Conservation (phyloP, 169 alveolate species). For the Blepharisma undulans region DNA sequence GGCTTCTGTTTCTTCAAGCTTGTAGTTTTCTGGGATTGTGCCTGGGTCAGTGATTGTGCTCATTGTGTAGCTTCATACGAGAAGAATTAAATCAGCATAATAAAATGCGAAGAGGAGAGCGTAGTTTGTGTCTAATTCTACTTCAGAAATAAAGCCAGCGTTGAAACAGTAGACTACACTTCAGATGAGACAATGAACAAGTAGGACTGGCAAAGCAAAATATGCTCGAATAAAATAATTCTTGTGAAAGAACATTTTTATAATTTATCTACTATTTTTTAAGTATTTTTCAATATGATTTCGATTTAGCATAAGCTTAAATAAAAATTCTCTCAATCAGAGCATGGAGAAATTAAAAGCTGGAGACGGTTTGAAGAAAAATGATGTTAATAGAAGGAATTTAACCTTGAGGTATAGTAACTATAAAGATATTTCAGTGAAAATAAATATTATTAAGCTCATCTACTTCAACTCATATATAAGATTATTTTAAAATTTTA, state of each 20-base stretch:
- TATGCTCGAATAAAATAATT: background rate
- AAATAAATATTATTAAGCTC: too few species aligned
- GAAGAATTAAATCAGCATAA: background rate
- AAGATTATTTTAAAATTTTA: too few species aligned
- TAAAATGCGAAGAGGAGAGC: background rate
- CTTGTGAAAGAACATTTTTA: slow-evolving; percentile 6
- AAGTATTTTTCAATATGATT: too few species aligned
- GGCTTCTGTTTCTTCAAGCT: background rate
- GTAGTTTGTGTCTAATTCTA: background rate
- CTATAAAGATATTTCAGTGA: too few species aligned
- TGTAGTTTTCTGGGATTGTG: background rate
- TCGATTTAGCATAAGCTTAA: too few species aligned
- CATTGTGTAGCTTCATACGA: background rate
- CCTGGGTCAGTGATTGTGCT: slow-evolving; percentile 18
- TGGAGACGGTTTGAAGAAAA: too few species aligned
- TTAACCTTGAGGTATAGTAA: too few species aligned
- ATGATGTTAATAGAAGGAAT: too few species aligned
- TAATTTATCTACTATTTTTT: too few species aligned
- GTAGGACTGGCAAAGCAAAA: background rate
- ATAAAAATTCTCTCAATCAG: too few species aligned
- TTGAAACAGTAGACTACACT: background rate
- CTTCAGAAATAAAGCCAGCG: background rate
- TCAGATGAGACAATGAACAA: background rate
- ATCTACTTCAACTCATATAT: too few species aligned
- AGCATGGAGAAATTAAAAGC: too few species aligned